These are phyloP conservation scores for Phytophthora colocasiae DNA, from an alignment of 352 stramenopile species.

Conservation along the genomic window DNA sequence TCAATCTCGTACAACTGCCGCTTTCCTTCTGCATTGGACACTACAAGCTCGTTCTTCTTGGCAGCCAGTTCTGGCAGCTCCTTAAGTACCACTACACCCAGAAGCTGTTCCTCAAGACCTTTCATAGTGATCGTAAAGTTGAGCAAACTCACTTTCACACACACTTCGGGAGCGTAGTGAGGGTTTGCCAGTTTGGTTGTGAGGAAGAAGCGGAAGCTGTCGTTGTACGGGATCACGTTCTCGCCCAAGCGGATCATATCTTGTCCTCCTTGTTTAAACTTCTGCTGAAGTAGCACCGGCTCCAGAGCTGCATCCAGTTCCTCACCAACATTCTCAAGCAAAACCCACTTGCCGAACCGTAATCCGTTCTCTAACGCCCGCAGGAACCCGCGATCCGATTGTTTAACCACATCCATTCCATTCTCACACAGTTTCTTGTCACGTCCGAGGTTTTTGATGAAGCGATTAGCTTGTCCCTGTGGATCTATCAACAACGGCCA, in stretches of 20 bases:
- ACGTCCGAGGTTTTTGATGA: slow-evolving; percentile 90
- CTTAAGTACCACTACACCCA: slow-evolving; percentile 89
- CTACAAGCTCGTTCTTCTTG: slow-evolving; percentile 92
- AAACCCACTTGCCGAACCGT: slow-evolving; percentile 91
- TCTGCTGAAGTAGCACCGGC: slow-evolving; percentile 90
- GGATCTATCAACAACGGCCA: slow-evolving; percentile 93
- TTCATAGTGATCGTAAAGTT: slow-evolving; percentile 95
- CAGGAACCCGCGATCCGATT: slow-evolving; percentile 89
- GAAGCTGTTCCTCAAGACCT: slow-evolving; percentile 91
- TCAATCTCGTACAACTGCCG: slow-evolving; percentile 93
- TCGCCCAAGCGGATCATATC: slow-evolving; percentile 93
- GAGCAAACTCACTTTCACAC: slow-evolving; percentile 92
- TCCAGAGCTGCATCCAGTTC: slow-evolving; percentile 92
- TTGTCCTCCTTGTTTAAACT: slow-evolving; percentile 93
- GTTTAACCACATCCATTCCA: slow-evolving; percentile 93
- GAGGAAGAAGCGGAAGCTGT: slow-evolving; percentile 92
- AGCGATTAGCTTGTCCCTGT: slow-evolving; percentile 93
- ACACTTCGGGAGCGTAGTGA: slow-evolving; percentile 92
- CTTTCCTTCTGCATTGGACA: slow-evolving; percentile 91
- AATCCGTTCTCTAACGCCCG: slow-evolving; percentile 90
- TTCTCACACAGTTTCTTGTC: slow-evolving; percentile 90
- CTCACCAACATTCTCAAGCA: slow-evolving; percentile 92
- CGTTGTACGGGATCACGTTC: slow-evolving; percentile 93
- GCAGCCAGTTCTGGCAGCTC: slow-evolving; percentile 91
- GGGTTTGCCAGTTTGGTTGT: slow-evolving; percentile 94